Evolutionary conservation across 257 asterid species (phyloP), one percentile per base, ranked within the genome.

Genomic region (Echium plantagineum): DNA sequence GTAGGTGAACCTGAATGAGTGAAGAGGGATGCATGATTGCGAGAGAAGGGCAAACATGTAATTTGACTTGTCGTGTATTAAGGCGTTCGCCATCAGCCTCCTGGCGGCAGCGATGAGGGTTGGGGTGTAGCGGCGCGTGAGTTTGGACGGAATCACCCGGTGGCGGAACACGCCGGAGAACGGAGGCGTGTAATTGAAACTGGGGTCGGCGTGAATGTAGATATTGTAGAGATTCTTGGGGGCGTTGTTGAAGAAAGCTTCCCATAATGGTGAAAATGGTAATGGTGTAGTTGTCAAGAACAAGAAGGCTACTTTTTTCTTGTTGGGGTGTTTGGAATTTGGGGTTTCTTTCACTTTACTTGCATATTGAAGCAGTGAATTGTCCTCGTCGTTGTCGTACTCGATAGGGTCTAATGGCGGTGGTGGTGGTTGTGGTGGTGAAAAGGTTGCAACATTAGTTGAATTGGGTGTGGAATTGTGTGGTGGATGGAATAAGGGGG

Each of bases 191-290:
- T 72, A 59, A 69, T 78, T 73, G 70, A 38, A 66, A 20, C 60
- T 28, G 9, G 89, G 94, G 75, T 78, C 79, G 1, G 86, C 93
- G 2, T 88, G 93, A 16, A 88, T 69, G 70, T 88, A 88, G 1
- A 83, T 22, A 67, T 85, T 88, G 90, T 78, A 85, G 5, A 72
- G 64, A 4, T 49, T 52, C 1, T 49, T 62, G 19, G 85, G 71
- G 54, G 84, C 77, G 70, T 72, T 72, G 58, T 76, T 38, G 83
- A 88, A 83, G 81, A 62, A 85, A 26, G 68, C 68, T 28, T 88
- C 88, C 96, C 96, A 85, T 3, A 85, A 80, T 1, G 93, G 88
- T 1, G 87, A 89, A 21, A 81, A 66, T 2, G 96, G 94, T 60
- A 88, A 85, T 2, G 87, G 67, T 18, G 83, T 46, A 7, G 90